Conservation (phyloP, 2,329 filamentous ascomycete species). For the Calycina herbarum region DNA sequence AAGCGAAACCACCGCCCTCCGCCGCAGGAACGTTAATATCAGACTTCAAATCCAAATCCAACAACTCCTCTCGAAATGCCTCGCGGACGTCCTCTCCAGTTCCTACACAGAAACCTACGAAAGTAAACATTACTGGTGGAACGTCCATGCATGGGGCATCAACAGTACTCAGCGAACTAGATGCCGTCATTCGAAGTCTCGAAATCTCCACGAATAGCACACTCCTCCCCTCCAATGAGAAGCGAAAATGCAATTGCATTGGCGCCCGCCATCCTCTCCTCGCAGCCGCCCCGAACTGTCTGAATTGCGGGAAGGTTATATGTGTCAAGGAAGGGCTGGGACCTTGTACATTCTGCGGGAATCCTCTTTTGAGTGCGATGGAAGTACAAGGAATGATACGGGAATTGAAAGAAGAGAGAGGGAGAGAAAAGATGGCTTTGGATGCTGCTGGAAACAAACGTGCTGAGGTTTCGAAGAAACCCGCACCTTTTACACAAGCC, state of each 20-base stretch:
- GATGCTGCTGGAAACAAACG: conserved; percentile 71
- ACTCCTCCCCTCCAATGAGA: conserved; percentile 55
- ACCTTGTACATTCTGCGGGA: conserved; percentile 87
- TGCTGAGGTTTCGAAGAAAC: conserved; percentile 62
- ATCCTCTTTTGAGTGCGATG: conserved; percentile 66
- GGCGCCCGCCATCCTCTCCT: conserved; percentile 85
- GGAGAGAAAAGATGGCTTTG: conserved; percentile 79
- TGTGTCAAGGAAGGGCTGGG: conserved; percentile 93
- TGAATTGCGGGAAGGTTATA: conserved; percentile 90
- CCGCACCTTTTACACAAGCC: conserved; percentile 58
- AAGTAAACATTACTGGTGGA: conserved; percentile 73
- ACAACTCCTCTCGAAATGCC: conserved; percentile 51
- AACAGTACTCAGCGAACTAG: conserved; percentile 67
- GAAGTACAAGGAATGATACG: conserved; percentile 86
- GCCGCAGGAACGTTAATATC: conserved; percentile 80
- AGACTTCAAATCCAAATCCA: conserved; percentile 63
- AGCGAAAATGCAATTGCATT: conserved; percentile 81
- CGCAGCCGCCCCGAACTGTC: conserved; percentile 88
- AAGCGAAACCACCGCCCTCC: conserved; percentile 48
- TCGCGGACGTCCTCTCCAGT: conserved; percentile 50
- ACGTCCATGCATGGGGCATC: conserved; percentile 81
- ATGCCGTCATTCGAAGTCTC: conserved; percentile 81
- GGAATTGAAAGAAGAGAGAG: conserved; percentile 80
- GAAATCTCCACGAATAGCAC: conserved; percentile 91
- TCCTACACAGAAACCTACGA: conserved; percentile 51